A percentile compares a stretch with the other conserved stretches of the same genome.
These are phyloP conservation scores for Colletotrichum sp. DNA, from an alignment of 2,329 filamentous ascomycete species.

Conservation along the genomic window DNA sequence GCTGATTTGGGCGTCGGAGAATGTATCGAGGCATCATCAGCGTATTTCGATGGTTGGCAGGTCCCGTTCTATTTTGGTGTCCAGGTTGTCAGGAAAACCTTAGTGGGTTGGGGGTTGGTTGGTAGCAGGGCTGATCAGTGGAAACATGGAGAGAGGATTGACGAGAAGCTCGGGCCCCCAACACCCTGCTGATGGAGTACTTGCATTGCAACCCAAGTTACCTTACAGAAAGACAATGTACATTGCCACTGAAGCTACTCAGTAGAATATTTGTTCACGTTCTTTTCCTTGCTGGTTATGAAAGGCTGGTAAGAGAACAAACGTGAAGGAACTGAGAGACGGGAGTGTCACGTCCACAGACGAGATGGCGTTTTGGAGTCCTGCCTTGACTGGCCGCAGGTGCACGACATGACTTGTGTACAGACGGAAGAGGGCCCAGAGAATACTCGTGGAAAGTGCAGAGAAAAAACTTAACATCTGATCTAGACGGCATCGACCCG, in stretches of 20 bases:
- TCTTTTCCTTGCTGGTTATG: not conserved
- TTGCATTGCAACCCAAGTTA: not conserved
- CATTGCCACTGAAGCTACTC: not conserved
- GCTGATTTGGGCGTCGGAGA: not conserved
- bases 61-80: conserved; percentile 3
- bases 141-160: conserved; percentile 7
- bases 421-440: not conserved
- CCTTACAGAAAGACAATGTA: not conserved
- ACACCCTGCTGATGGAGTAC: not conserved
- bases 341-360: not conserved
- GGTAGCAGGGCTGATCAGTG: not conserved
- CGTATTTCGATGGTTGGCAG: not conserved
- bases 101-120: not conserved
- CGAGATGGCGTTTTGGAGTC: not conserved
- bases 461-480: not conserved
- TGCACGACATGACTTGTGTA: not conserved
- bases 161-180: conserved; percentile 6
- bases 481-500: not conserved
- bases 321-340: not conserved
- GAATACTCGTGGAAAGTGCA: not conserved
- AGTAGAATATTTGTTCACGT: not conserved
- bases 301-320: not conserved
- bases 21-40: not conserved
- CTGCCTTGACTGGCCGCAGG: not conserved
- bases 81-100: not conserved